Base-by-base conservation (phyloP, 768 basidiomycete genomes). In the Suillus weaverae region DNA sequence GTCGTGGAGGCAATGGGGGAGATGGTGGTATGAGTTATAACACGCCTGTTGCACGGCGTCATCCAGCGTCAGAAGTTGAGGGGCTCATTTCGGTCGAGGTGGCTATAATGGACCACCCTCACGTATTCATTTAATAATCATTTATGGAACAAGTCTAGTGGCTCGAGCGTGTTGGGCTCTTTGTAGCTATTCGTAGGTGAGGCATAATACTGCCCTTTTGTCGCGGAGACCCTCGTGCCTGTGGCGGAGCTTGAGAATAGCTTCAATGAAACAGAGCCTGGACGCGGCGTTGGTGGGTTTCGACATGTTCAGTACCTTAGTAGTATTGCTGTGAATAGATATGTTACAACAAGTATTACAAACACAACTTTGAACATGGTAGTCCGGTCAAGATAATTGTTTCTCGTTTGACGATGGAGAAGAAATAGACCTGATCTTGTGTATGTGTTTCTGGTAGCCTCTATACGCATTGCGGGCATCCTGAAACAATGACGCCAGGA, bases 381-480 rank as follows among this genome's bases (percentile, higher is more conserved):
- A 2, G 6, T 55, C 20, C 1, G 3, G 35, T 36, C 14, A 38
- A 38, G 16, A 26, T 39, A 4, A 20, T 59, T 13, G 18, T 41
- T 59, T 41, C 38, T 59, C 39, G 30, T 50, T 50, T 2, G 16
- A 18, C 4, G 51, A 26, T 3, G 22, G 9, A 44, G 43, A 53
- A 20, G 26, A 2, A 18, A 39, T 13, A 1, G 5, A 2, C 13
- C 26, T 13, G 18, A 59, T 30, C 16, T 41, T 32, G 5, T 13
- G 5, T 35, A 18, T 26, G 32, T 62, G 36, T 8, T 35, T n/a
- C 8, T 18, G 33, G 22, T 35, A 62, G 18, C 46, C 61, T 60
- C 6, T 30, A 22, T 57, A 60, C 13, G 61, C 61, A 62, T 22
- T 60, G 5, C 5, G 20, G 14, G 61, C 61, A 35, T 62, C 61